phyloP scores from a whole-genome alignment of 2,329 filamentous ascomycete genomes.

The Hypomyces rosellus region DNA sequence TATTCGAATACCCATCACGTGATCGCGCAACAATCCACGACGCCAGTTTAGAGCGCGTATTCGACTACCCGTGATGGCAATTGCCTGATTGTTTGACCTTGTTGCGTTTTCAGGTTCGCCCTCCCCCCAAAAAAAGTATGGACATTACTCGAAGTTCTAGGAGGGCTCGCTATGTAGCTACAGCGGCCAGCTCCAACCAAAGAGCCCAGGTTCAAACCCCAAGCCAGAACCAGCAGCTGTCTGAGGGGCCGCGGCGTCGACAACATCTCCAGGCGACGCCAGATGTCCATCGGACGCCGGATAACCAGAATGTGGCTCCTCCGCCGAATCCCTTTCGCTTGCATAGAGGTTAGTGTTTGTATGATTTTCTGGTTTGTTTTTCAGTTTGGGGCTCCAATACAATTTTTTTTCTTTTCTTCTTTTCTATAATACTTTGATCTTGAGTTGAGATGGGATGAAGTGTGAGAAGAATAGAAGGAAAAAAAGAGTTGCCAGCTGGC shows the following conservation, averaged over 20 bases:
- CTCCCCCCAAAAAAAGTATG: conserved; percentile 13
- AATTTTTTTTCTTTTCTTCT: neutral
- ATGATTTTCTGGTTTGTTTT: too few species aligned
- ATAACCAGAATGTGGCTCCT: conserved; percentile 16
- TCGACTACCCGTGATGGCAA: too few species aligned
- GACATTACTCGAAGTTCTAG: conserved; percentile 26
- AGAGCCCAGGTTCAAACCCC: conserved; percentile 4
- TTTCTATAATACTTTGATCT: too few species aligned
- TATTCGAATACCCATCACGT: too few species aligned
- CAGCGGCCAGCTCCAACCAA: conserved; percentile 15
- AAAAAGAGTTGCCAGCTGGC: too few species aligned
- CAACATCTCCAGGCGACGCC: conserved; percentile 14
- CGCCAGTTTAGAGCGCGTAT: too few species aligned
- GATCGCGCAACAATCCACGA: too few species aligned
- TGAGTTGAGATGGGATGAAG: too few species aligned
- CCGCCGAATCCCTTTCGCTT: conserved; percentile 33
- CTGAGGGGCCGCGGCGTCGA: neutral
- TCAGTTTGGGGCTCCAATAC: too few species aligned
- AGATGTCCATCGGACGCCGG: conserved; percentile 15
- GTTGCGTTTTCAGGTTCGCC: too few species aligned
- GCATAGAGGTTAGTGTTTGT: conserved; percentile 29
- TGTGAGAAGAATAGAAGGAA: too few species aligned
- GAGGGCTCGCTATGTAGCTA: conserved; percentile 24
- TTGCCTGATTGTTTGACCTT: too few species aligned
- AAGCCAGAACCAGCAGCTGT: conserved; percentile 10